Evolutionary conservation across 1,284 basidiomycete genomes (phyloP), one percentile per base, ranked within the genome.

Genomic region (Tylopilus sp.): DNA sequence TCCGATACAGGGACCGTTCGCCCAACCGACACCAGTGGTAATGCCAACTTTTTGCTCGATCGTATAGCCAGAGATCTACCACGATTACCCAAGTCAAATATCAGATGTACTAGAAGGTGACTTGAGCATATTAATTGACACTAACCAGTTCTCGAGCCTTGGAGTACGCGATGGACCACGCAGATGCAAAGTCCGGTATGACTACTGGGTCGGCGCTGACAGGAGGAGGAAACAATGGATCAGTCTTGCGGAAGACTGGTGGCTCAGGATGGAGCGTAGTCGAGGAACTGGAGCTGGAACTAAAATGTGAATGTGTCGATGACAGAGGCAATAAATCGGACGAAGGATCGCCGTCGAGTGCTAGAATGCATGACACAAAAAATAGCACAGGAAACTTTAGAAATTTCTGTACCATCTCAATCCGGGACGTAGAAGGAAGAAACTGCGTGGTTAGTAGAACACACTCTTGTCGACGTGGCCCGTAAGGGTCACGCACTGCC

Each of bases 1-100:
- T 13, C 84, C 84, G 1, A 84, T 82, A 60, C 84, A 85, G 0
- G 69, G 78, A 9, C 84, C 83, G 41, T 70, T 67, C 66, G 57
- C 66, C 83, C 77, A 77, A 15, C 81, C 81, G 3, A 83, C 72
- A 19, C 83, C 83, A 6, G 82, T 83, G 7, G 78, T 77, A 19
- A 82, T 68, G 32, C 77, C 81, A 9, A 81, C 84, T 68, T 85
- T 86, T 66, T 86, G 75, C 58, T 82, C 79, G 49, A 84, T 73
- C 9, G 81, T 75, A 62, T 77, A 78, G 33, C 62, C 63, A 10
- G 77, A 73, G 24, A 84, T 74, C 74, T 81, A 72, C 38, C 57
- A 29, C 6, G 44, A 2, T 38, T 6, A 29, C 29, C 29, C 29
- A 29, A 29, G 29, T 29, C 29, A 29, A 29, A 29, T 29, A 29